Conservation (phyloP, 2,329 filamentous ascomycete genomes). For the Chrysosphaeria jannelii region DNA sequence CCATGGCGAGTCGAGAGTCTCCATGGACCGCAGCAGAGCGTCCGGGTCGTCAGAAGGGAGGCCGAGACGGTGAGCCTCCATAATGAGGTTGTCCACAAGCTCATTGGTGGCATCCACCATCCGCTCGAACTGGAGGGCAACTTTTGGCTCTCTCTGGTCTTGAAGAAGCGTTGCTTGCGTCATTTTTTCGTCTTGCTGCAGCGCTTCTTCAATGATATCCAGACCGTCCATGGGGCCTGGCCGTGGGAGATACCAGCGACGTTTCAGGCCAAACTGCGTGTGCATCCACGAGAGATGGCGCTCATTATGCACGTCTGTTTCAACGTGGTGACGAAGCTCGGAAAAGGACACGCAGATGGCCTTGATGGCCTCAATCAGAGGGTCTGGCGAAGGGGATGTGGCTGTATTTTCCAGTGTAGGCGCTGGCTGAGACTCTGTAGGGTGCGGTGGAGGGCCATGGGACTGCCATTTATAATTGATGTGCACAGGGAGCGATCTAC, state of each 20-base stretch:
- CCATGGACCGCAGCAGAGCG: constrained; percentile 3
- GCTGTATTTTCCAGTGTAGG: constrained; percentile 1
- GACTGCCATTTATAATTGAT: too few species aligned
- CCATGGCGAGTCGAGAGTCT: constrained; percentile 8
- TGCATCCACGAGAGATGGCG: constrained; percentile 4
- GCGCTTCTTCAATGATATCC: constrained; percentile 1
- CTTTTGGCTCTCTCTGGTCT: constrained; percentile 8
- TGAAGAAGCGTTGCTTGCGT: constrained; percentile 1
- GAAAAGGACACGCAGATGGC: constrained; percentile 3
- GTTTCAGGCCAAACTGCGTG: constrained; percentile 2
- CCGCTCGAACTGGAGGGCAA: constrained; percentile 2
- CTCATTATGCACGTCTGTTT: constrained; percentile 1
- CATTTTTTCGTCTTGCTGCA: constrained; percentile 2
- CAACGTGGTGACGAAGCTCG: constrained; percentile 1
- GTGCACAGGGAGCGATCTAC: too few species aligned
- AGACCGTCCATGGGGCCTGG: constrained; percentile 1
- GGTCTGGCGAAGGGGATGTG: constrained; percentile 1
- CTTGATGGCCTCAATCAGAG: constrained; percentile 2
- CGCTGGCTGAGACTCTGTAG: too few species aligned
- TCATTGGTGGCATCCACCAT: constrained; percentile 6
- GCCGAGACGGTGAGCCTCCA: constrained; percentile 6
- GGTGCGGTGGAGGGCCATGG: too few species aligned
- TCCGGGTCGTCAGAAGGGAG: constrained; percentile 5
- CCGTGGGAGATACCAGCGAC: constrained; percentile 3
- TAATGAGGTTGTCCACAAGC: constrained; percentile 8